These are phyloP conservation scores for Melampsora medusae DNA, from an alignment of 1,284 basidiomycete species.

Conservation along the genomic window DNA sequence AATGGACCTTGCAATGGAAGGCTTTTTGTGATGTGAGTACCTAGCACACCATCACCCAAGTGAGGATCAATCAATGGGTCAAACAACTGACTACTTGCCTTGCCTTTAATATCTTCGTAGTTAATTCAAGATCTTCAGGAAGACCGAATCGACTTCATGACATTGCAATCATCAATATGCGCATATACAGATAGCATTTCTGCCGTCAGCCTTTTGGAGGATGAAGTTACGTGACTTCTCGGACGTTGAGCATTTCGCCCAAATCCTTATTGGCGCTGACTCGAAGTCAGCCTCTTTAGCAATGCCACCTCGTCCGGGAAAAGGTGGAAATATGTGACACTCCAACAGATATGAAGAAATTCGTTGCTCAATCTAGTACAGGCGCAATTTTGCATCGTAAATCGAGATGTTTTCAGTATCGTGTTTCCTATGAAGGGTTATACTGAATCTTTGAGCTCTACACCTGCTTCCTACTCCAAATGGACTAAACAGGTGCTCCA, in stretches of 20 bases:
- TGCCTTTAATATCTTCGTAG: conserved; percentile 49
- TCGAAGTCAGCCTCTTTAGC: neutral
- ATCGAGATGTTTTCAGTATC: neutral
- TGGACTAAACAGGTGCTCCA: conserved; percentile 17
- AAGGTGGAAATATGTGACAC: conserved; percentile 26
- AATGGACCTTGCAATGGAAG: conserved; percentile 43
- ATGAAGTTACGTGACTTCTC: conserved; percentile 66
- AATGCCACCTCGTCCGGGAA: conserved; percentile 28
- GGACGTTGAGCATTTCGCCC: neutral
- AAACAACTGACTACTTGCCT: conserved; percentile 14
- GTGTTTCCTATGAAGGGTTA: neutral
- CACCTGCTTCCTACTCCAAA: neutral
- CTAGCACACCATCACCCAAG: neutral
- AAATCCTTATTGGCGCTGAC: neutral
- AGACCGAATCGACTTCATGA: conserved; percentile 83
- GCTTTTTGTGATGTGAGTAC: conserved; percentile 51
- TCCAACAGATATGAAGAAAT: conserved; percentile 24
- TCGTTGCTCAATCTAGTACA: conserved; percentile 34
- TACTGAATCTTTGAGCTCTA: neutral
- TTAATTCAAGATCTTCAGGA: conserved; percentile 94
- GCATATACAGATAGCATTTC: conserved; percentile 91
- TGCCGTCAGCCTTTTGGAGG: conserved; percentile 90
- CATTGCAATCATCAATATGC: conserved; percentile 95
- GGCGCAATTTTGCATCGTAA: conserved; percentile 28
- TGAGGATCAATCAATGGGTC: too few relatives aligned